Evolutionary conservation across 164 flowering plant genomes (phyloP), one percentile per base, ranked within the genome.

Genomic region (Sextonia rubra): DNA sequence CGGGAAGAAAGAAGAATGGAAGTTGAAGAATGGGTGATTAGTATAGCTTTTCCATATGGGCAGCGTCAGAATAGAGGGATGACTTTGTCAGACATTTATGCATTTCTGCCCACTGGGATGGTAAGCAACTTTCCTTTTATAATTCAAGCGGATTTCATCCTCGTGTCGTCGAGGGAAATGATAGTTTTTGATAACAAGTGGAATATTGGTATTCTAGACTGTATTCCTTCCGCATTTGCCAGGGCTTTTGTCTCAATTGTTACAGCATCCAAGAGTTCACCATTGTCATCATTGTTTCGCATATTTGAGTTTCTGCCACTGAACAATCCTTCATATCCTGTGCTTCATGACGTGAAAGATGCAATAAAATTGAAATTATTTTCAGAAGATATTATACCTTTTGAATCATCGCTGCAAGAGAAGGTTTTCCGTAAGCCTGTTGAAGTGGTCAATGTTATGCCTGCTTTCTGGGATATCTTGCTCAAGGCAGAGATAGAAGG

Each of bases 41-140:
- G 87, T 0, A 56, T 89, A 56, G 91, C 93, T 7, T 86, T 89
- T 75, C 93, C 93, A 20, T 23, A 12, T 68, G 84, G 82, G 48
- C 62, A 86, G 44, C 83, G 88, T 49, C 86, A 85, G 12, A 63
- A 66, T 18, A 74, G 86, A 71, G 87, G 89, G 44, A 76, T 32
- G 67, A 64, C 22, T 64, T 79, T 81, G 3, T 85, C 88, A n/a
- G 93, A 90, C 2, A 44, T 89, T 26, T 88, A 86, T 76, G 87
- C 91, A 0, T 89, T 82, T 70, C 81, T 88, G 61, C 93, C 93
- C 4, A 86, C 90, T 0, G 93, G 85, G 78, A 86, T 86, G 88
- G 84, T 85, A 22, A 89, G 90, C 4, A 82, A 84, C 30, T 83
- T 87, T 22, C 91, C 90, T 0, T 89, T 89, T 78, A 74, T 88